These are phyloP conservation scores for Borovskyia barvae DNA, from an alignment of 208 protist species.

Conservation along the genomic window DNA sequence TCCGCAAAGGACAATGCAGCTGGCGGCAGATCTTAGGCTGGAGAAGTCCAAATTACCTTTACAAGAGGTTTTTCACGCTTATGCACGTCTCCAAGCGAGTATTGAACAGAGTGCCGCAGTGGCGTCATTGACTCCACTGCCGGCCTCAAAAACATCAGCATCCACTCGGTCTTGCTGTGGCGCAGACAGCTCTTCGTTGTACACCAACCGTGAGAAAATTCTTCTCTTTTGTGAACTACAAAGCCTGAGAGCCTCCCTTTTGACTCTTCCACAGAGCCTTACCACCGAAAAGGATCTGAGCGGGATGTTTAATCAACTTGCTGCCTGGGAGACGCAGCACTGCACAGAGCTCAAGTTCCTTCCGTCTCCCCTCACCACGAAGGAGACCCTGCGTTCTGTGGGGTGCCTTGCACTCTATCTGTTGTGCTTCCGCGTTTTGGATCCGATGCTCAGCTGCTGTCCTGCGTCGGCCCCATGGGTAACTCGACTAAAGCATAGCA, in stretches of 20 bases:
- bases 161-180: not conserved
- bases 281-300: conserved; percentile 35
- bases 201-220: conserved; percentile 47
- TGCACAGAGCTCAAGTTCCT: conserved; percentile 70
- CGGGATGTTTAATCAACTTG: conserved; percentile 26
- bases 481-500: conserved; percentile 31
- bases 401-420: conserved; percentile 48
- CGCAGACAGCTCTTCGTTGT: conserved; percentile 16
- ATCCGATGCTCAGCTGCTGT: conserved; percentile 17
- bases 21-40: conserved; percentile 10
- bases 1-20: conserved; percentile 16
- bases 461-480: conserved; percentile 6
- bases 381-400: conserved; percentile 34
- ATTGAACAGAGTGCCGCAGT: conserved; percentile 14
- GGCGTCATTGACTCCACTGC: not conserved
- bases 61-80: conserved; percentile 22
- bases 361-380: conserved; percentile 28
- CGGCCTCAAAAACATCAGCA: not conserved
- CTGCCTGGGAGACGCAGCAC: conserved; percentile 36
- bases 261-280: conserved; percentile 27
- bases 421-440: conserved; percentile 36
- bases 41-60: conserved; percentile 4
- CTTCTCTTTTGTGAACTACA: conserved; percentile 66
- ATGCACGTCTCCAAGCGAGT: conserved; percentile 16
- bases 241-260: conserved; percentile 30